Evolutionary conservation across 148 eudicot species (phyloP).

Genomic region (Bassia scoparia): DNA sequence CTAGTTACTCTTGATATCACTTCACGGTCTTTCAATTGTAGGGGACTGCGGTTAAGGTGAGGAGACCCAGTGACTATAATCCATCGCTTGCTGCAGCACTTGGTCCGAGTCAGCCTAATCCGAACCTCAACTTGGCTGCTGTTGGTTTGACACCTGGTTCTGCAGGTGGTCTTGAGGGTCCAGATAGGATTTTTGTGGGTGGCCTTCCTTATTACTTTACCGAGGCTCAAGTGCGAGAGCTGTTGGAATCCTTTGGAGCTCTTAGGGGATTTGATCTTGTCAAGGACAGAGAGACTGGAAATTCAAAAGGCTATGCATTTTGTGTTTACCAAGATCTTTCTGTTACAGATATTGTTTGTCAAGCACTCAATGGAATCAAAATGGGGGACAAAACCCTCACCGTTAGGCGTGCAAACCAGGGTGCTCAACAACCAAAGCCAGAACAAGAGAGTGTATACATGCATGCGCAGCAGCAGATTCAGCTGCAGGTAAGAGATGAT

Average conservation of each 20-base stretch:
- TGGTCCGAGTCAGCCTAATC: constrained; percentile 97
- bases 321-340: constrained; percentile 82
- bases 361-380: constrained; percentile 87
- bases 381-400: constrained; percentile 97
- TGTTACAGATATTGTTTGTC: constrained; percentile 91
- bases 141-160: constrained; percentile 90
- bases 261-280: constrained; percentile 94
- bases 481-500: constrained; percentile 55
- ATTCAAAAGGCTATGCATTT: constrained; percentile 98
- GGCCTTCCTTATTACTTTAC: constrained; percentile 95
- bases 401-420: constrained; percentile 94
- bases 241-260: constrained; percentile 85
- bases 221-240: constrained; percentile 83
- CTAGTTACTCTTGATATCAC: background rate
- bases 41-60: constrained; percentile 91
- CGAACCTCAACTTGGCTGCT: constrained; percentile 80
- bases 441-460: constrained; percentile 85
- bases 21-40: constrained; percentile 25
- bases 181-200: constrained; percentile 94
- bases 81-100: constrained; percentile 92
- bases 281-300: constrained; percentile 94
- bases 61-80: constrained; percentile 96
- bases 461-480: constrained; percentile 95
- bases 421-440: constrained; percentile 79
- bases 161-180: constrained; percentile 96